A percentile compares a stretch with the other conserved stretches of the same genome.
Evolutionary conservation across 768 basidiomycete species (phyloP).

Genomic region (Leccinum boreale): DNA sequence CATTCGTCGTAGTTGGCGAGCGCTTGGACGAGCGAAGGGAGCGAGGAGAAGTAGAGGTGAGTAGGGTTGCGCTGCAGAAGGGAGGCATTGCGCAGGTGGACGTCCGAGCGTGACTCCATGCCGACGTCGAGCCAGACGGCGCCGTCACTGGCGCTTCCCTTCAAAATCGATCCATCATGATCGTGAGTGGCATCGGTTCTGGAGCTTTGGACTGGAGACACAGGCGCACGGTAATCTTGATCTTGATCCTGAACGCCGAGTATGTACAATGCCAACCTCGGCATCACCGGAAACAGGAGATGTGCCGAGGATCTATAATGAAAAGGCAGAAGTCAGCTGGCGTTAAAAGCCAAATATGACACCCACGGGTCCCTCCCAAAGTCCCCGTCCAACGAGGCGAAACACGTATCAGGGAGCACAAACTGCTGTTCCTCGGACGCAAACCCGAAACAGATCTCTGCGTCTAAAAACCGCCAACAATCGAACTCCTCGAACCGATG

Average conservation of each 20-base stretch:
- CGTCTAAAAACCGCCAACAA: slow-evolving; percentile 47
- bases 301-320: slow-evolving; percentile 42
- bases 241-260: slow-evolving; percentile 35
- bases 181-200: slow-evolving; percentile 1
- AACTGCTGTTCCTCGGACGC: slow-evolving; percentile 55
- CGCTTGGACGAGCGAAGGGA: slow-evolving; percentile 49
- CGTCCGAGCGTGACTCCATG: slow-evolving; percentile 49
- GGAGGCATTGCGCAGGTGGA: slow-evolving; percentile 60
- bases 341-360: neutral
- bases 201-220: slow-evolving; percentile 4
- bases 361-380: slow-evolving; percentile 33
- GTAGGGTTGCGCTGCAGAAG: slow-evolving; percentile 52
- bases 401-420: slow-evolving; percentile 52
- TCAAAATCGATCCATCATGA: neutral
- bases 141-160: neutral
- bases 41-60: slow-evolving; percentile 50
- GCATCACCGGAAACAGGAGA: slow-evolving; percentile 54
- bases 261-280: slow-evolving; percentile 52
- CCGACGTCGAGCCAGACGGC: slow-evolving; percentile 45
- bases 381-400: slow-evolving; percentile 50
- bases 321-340: neutral
- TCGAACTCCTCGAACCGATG: slow-evolving; percentile 28
- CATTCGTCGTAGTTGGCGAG: slow-evolving; percentile 57
- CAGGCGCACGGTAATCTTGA: slow-evolving; percentile 2
- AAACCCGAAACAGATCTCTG: slow-evolving; percentile 53